Evolutionary conservation across 768 basidiomycete species (phyloP), one percentile per base, ranked within the genome.

Genomic region (Suillus occidentalis): DNA sequence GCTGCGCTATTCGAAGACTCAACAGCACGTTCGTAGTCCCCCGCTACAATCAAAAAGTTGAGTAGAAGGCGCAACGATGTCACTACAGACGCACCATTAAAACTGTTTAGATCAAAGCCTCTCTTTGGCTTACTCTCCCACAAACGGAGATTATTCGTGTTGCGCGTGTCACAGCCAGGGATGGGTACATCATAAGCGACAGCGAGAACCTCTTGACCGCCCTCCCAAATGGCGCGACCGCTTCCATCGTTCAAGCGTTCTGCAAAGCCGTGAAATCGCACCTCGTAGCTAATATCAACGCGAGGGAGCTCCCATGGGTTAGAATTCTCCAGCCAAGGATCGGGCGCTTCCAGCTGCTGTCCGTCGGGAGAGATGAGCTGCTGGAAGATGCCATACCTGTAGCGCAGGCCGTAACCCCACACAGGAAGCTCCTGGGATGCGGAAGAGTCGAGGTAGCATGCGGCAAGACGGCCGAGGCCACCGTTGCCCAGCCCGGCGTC

Each of bases 341-440:
- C 95, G 3, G 94, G 94, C 6, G 94, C 94, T 80, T 95, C 92
- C 2, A 94, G 86, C 72, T 94, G 93, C 53, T 89, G 83, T 14
- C 93, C 93, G 63, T 91, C 87, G 1, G 90, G 89, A 18, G 88
- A 90, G 73, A 98, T 94, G 66, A 95, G 85, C 78, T 92, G 88
- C 78, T 95, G 91, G 86, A 99, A 99, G 80, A 99, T 97, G 62
- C 95, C 95, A 71, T 95, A 96, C 75, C 93, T 89, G 84, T 95
- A 97, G 52, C 95, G 81, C 64, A 97, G 78, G 50, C 95, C 95
- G 71, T 98, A 98, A 53, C 97, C 97, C 95, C 95, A 98, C 28
- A 94, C 85, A 0, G 97, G 97, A 5, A 98, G 84, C 76, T 96
- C 90, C 72, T 94, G 89, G 10, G 91, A 92, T 4, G 96, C 89